Base-by-base conservation (phyloP, 2,329 filamentous ascomycete species). In the Ilyonectria robusta region DNA sequence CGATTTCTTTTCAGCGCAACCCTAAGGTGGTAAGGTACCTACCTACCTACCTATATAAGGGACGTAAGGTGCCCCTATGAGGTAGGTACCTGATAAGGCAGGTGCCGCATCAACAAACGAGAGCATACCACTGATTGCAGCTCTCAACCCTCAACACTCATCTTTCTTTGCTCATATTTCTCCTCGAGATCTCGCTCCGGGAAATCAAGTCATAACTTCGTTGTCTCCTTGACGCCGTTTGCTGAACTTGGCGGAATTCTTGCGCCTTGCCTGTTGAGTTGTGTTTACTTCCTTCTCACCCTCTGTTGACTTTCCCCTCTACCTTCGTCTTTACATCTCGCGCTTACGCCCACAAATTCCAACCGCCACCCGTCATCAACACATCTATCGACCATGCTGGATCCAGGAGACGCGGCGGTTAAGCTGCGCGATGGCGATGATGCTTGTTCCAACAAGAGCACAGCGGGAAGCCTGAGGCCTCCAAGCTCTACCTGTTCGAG, bases 401-500 rank as follows among this genome's bases (percentile, higher is more conserved):
- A 35, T 35, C 33, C n/a, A n/a, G 15, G 19, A 23, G 50, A 26
- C n/a, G 3, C 51, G 10, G n/a, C n/a, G 6, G 21, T 9, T 4
- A n/a, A 21, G 17, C 26, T 19, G 58, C n/a, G 5, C 21, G 21
- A 53, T 47, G 19, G 11, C 15, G 15, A 31, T 17, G 4, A 35
- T 23, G 26, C 11, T 33, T 35, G n/a, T 35, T 10, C 50, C 9
- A 19, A 29, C 35, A 15, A 33, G 19, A 44, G 15, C 11, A 5
- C 31, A 11, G 7, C 50, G 5, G 50, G 40, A 26, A 70, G 35
- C 5, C 17, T n/a, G n/a, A 17, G 37, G 51, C 42, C 53, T 47
- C 59, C 64, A 46, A 50, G 42, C n/a, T 26, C 59, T 10, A 58
- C 54, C 48, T 73, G 53, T 19, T 60, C 31, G 4, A 53, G 54